Base-by-base conservation (phyloP, 441 rosid species). In the Isatis lusitanica region DNA sequence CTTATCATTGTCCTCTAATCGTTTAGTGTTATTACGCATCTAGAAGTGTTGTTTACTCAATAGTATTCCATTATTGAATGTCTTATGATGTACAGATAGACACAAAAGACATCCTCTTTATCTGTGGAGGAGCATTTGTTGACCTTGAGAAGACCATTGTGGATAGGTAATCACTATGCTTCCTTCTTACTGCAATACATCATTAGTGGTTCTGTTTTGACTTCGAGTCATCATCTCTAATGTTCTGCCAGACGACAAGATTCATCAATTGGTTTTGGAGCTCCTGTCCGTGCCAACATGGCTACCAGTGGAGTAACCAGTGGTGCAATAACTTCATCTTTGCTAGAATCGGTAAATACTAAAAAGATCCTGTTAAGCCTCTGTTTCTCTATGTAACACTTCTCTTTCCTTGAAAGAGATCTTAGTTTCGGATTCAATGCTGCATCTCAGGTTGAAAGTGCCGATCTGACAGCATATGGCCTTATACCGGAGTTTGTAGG, bases 401-500 rank as follows among this genome's bases (percentile, higher is more conserved):
- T 46, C 2, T 40, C 42, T 7, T 21, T 36, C 38, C 57, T 24
- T 12, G 59, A 71, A 70, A 71, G 76, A 50, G 50, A 24, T 58
- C 63, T 50, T 58, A 59, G 18, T 50, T 65, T 66, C 43, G 46
- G n/a, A 58, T 46, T 56, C 16, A 1, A 0, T 52, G 53, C 78
- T 12, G 51, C 39, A 73, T 78, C 77, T 78, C 87, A 94, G 99
- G 97, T 87, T 68, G 99, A 94, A 77, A 90, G 98, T 83, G 66
- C 88, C n/a, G 97, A 94, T 84, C 97, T 94, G 57, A 87, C 89
- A 71, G 88, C 97, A 7, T 94, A 94, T 66, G 98, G 98, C 46
- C 98, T 94, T 75, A 94, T 94, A 77, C 98, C 98, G 2, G 98
- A 94, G 83, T 94, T 92, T 81, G 85, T 94, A 68, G 97, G 98